phyloP scores from a whole-genome alignment of 2,329 filamentous ascomycete species.

The Amylocarpus encephaloides region DNA sequence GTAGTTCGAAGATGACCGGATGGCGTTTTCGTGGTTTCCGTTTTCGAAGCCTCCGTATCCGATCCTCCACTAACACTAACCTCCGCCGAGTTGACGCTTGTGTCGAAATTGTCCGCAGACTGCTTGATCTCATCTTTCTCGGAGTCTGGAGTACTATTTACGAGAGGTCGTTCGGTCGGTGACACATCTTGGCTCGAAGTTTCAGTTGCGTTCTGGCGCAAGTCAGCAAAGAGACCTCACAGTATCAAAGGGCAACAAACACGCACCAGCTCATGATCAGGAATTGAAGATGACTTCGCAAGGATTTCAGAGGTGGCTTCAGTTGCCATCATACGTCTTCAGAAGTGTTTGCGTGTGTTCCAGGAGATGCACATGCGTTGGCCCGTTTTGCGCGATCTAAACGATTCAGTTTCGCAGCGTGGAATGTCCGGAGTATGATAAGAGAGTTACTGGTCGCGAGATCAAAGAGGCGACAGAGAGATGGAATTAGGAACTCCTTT shows the following conservation, averaged over 20 bases:
- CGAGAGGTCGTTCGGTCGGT: constrained; percentile 28
- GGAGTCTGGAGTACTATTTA: constrained; percentile 42
- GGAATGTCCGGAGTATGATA: neutral
- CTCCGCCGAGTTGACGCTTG: constrained; percentile 55
- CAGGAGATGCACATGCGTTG: constrained; percentile 31
- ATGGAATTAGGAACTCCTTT: constrained; percentile 12
- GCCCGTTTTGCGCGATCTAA: constrained; percentile 21
- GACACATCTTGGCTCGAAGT: constrained; percentile 44
- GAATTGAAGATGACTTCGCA: constrained; percentile 28
- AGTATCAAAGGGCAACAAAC: neutral
- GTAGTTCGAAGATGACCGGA: constrained; percentile 53
- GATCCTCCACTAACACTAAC: constrained; percentile 69
- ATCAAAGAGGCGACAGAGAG: constrained; percentile 11
- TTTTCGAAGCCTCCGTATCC: constrained; percentile 65
- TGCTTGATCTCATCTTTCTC: constrained; percentile 47
- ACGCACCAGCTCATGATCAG: constrained; percentile 31
- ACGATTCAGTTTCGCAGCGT: constrained; percentile 14
- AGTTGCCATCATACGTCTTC: constrained; percentile 59
- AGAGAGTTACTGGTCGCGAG: constrained; percentile 7
- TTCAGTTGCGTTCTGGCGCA: constrained; percentile 37
- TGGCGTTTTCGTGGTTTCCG: constrained; percentile 46
- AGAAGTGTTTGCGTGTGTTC: constrained; percentile 28
- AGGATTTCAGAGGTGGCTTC: constrained; percentile 49
- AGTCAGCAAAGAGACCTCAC: constrained; percentile 13
- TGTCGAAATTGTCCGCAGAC: constrained; percentile 50